A percentile compares a stretch with the other conserved stretches of the same genome.
Conservation (phyloP, 495 filamentous ascomycete genomes). For the Aspergillus mulundensis region DNA sequence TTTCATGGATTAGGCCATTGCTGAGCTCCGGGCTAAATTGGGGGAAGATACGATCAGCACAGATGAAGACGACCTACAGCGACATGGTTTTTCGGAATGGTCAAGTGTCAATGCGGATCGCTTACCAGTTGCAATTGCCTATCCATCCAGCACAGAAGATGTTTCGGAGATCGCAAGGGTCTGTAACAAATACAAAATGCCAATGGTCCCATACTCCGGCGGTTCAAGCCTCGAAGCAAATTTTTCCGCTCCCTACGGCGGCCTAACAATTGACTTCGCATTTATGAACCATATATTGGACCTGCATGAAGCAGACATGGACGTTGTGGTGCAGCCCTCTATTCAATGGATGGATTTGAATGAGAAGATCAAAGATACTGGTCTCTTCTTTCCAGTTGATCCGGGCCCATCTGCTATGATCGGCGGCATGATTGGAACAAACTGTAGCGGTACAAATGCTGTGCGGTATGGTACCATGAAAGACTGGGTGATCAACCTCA, state of each 20-base stretch:
- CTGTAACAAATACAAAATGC: conserved; percentile 78
- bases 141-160: conserved; percentile 73
- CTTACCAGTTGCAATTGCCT: conserved; percentile 75
- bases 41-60: conserved; percentile 73
- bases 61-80: conserved; percentile 74
- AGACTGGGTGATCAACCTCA: conserved; percentile 89
- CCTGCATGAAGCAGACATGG: conserved; percentile 83
- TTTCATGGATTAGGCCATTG: conserved; percentile 48
- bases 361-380: conserved; percentile 65
- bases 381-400: conserved; percentile 87
- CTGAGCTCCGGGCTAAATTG: conserved; percentile 54
- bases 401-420: conserved; percentile 73
- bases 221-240: conserved; percentile 86
- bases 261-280: conserved; percentile 84
- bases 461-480: conserved; percentile 95
- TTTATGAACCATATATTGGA: conserved; percentile 78
- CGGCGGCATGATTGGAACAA: conserved; percentile 93
- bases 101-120: conserved; percentile 75
- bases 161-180: conserved; percentile 75
- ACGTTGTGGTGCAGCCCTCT: conserved; percentile 84
- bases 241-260: conserved; percentile 80
- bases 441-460: conserved; percentile 90
- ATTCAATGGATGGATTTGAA: conserved; percentile 93
- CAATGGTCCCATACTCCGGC: conserved; percentile 81
- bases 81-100: conserved; percentile 89